A percentile compares a stretch with the other conserved stretches of the same genome.
phyloP scores from a whole-genome alignment of 2,329 filamentous ascomycete species.

The Trichoderma semiorbis region DNA sequence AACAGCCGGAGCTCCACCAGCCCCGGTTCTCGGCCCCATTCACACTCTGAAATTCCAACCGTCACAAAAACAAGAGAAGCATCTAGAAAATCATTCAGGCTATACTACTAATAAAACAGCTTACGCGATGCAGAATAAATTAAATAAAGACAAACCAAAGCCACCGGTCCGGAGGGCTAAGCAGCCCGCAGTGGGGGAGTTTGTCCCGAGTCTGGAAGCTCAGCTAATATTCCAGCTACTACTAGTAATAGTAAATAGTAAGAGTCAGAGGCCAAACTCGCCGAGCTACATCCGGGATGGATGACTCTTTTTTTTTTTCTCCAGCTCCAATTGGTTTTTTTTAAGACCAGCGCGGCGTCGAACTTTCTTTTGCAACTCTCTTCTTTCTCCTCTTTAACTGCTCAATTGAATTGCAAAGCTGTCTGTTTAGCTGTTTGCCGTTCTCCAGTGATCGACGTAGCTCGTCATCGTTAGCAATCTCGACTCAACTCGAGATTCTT shows the following conservation, averaged over 20 bases:
- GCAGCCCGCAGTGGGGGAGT: background rate
- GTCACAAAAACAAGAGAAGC: background rate
- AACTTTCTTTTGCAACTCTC: background rate
- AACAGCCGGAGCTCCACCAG: background rate
- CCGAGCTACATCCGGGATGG: slow-evolving; percentile 3
- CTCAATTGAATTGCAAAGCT: background rate
- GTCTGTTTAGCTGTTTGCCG: background rate
- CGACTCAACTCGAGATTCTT: slow-evolving; percentile 15
- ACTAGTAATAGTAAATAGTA: background rate
- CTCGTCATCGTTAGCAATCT: background rate
- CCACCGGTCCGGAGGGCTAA: background rate
- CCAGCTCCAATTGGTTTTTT: background rate
- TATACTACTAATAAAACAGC: background rate
- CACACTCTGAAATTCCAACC: background rate
- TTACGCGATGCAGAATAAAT: background rate
- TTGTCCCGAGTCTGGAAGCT: background rate
- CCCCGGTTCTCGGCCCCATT: background rate
- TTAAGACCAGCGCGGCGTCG: background rate
- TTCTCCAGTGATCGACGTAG: background rate
- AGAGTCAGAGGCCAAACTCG: slow-evolving; percentile 7
- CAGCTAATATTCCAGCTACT: background rate
- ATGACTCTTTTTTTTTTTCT: background rate
- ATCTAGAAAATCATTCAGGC: background rate
- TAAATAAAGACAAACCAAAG: background rate
- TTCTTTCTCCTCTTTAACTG: background rate